phyloP scores from a whole-genome alignment of 768 basidiomycete species.

The Termitomyces sp. region DNA sequence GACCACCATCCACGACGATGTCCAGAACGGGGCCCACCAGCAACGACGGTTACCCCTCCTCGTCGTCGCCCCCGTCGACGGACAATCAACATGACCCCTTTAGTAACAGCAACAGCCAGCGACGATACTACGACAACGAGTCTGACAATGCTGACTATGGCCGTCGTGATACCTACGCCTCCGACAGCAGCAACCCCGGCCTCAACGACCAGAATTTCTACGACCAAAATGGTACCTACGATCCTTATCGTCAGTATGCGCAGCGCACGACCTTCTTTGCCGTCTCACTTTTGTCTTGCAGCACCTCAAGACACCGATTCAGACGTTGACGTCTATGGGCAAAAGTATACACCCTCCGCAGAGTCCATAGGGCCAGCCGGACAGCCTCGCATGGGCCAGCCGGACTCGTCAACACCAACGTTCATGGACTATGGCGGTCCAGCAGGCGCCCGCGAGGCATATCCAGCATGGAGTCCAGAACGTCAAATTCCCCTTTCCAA shows the following conservation, averaged over 20 bases:
- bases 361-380: constrained; percentile 66
- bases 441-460: constrained; percentile 71
- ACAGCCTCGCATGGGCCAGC: constrained; percentile 47
- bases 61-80: constrained; percentile 51
- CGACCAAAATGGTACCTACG: constrained; percentile 62
- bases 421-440: constrained; percentile 61
- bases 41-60: constrained; percentile 64
- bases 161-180: constrained; percentile 65
- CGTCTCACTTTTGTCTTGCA: constrained; percentile 28
- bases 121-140: constrained; percentile 73
- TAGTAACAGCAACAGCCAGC: constrained; percentile 38
- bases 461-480: constrained; percentile 92
- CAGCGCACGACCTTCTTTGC: neutral
- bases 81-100: constrained; percentile 71
- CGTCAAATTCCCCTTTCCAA: constrained; percentile 95
- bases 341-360: constrained; percentile 68
- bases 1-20: constrained; percentile 39
- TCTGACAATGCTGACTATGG: constrained; percentile 66
- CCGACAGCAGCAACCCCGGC: constrained; percentile 65
- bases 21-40: constrained; percentile 52
- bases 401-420: constrained; percentile 72
- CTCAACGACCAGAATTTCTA: constrained; percentile 63
- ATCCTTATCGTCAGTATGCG: constrained; percentile 51
- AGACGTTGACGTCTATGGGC: constrained; percentile 70
- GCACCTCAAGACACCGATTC: constrained; percentile 84